phyloP scores from a whole-genome alignment of 1,284 basidiomycete species.

The Leccinum pachyderme region DNA sequence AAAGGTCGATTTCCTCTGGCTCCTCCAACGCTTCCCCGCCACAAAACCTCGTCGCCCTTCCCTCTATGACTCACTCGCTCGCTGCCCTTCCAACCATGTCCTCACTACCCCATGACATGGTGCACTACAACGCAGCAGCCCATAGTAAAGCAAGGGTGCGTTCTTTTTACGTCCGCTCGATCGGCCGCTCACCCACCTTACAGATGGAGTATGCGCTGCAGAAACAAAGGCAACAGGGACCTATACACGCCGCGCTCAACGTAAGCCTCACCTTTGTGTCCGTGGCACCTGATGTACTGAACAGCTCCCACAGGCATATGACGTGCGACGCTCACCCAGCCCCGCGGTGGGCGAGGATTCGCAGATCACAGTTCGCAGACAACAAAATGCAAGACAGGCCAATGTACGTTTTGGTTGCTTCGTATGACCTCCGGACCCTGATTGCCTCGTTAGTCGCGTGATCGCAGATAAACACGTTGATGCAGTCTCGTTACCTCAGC shows the following conservation, averaged over 20 bases:
- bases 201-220: slow-evolving; percentile 34
- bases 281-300: slow-evolving; percentile 12
- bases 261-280: slow-evolving; percentile 16
- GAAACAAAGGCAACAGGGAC: slow-evolving; percentile 31
- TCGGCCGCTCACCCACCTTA: slow-evolving; percentile 6
- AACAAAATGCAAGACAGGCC: slow-evolving; percentile 24
- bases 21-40: slow-evolving; percentile 34
- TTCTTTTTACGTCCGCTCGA: neutral
- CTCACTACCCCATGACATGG: slow-evolving; percentile 29
- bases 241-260: slow-evolving; percentile 23
- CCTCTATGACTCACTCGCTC: slow-evolving; percentile 35
- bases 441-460: slow-evolving; percentile 27
- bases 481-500: slow-evolving; percentile 11
- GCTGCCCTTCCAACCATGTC: slow-evolving; percentile 33
- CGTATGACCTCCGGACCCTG: slow-evolving; percentile 5
- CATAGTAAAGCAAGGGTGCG: slow-evolving; percentile 32
- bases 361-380: slow-evolving; percentile 34
- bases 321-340: slow-evolving; percentile 31
- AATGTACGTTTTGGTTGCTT: slow-evolving; percentile 15
- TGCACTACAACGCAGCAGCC: slow-evolving; percentile 30
- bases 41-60: slow-evolving; percentile 28
- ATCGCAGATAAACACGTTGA: slow-evolving; percentile 27
- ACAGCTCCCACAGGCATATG: slow-evolving; percentile 23
- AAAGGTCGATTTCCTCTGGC: slow-evolving; percentile 33
- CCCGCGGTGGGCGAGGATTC: slow-evolving; percentile 30